phyloP scores from a whole-genome alignment of 1,139 yeast genomes.

The Lodderomyces parapsilosis region DNA sequence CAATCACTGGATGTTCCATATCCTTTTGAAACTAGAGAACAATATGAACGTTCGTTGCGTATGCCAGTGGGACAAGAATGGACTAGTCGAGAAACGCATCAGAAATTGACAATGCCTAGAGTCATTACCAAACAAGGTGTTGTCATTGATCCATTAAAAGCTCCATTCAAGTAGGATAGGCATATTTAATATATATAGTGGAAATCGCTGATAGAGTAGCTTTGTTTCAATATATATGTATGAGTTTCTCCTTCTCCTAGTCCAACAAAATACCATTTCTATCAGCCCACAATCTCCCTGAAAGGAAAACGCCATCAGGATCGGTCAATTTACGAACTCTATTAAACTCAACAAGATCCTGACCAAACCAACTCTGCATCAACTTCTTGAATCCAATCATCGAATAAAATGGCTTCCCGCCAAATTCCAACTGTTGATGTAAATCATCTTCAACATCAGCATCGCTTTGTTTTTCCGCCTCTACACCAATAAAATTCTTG shows the following conservation, averaged over 20 bases:
- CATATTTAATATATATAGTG: too few species aligned
- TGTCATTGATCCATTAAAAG: constrained; percentile 86
- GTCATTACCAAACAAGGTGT: constrained; percentile 84
- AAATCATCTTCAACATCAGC: constrained; percentile 29
- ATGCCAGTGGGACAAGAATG: constrained; percentile 99
- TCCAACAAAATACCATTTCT: constrained; percentile 68
- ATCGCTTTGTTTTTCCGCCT: constrained; percentile 25
- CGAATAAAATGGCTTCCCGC: constrained; percentile 58
- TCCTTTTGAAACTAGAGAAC: constrained; percentile 91
- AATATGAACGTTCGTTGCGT: constrained; percentile 87
- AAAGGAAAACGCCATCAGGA: constrained; percentile 77
- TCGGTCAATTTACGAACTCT: constrained; percentile 64
- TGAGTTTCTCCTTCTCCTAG: constrained; percentile 10
- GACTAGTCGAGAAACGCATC: constrained; percentile 87
- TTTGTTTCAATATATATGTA: background rate
- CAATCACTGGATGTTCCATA: constrained; percentile 87
- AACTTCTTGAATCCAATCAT: constrained; percentile 78
- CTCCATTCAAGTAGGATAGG: constrained; percentile 61
- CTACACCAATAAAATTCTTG: constrained; percentile 83
- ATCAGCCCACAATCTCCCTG: constrained; percentile 75
- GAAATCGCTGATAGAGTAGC: background rate
- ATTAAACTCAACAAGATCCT: constrained; percentile 60
- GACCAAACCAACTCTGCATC: constrained; percentile 79
- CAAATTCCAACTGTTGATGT: constrained; percentile 36
- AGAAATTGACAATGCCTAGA: constrained; percentile 84